phyloP scores from a whole-genome alignment of 768 basidiomycete species.

The Suillus weaverae region DNA sequence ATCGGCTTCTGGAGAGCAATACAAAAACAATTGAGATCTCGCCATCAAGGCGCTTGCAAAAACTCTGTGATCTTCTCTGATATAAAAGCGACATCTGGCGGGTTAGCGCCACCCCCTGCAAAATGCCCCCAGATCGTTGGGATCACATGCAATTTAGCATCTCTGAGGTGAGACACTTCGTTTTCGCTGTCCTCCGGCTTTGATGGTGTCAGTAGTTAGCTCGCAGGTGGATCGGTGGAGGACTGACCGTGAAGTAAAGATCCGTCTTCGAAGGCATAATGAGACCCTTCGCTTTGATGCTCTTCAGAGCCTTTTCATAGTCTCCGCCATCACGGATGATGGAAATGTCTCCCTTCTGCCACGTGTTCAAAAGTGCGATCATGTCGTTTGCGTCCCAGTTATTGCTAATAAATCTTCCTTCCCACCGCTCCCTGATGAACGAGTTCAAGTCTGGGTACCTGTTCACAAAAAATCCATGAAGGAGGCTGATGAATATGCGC shows the following conservation, averaged over 20 bases:
- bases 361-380: conserved; percentile 49
- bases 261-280: conserved; percentile 65
- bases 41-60: conserved; percentile 30
- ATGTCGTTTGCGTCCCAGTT: conserved; percentile 60
- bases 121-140: conserved; percentile 60
- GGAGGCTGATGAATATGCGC: neutral
- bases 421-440: conserved; percentile 54
- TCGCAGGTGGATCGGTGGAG: neutral
- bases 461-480: neutral
- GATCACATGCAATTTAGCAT: conserved; percentile 51
- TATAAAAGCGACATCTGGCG: conserved; percentile 42
- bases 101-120: conserved; percentile 47
- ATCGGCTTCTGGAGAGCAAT: neutral
- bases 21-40: neutral
- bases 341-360: conserved; percentile 55
- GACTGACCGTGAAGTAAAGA: conserved; percentile 54
- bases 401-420: conserved; percentile 38
- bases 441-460: conserved; percentile 50
- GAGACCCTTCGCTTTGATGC: conserved; percentile 51
- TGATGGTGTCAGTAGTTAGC: neutral
- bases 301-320: conserved; percentile 39
- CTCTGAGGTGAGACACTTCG: conserved; percentile 45
- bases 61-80: conserved; percentile 42
- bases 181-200: conserved; percentile 57
- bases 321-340: conserved; percentile 45